These are phyloP conservation scores for Exophiala sp. DNA, from an alignment of 2,329 filamentous ascomycete species.

Conservation along the genomic window DNA sequence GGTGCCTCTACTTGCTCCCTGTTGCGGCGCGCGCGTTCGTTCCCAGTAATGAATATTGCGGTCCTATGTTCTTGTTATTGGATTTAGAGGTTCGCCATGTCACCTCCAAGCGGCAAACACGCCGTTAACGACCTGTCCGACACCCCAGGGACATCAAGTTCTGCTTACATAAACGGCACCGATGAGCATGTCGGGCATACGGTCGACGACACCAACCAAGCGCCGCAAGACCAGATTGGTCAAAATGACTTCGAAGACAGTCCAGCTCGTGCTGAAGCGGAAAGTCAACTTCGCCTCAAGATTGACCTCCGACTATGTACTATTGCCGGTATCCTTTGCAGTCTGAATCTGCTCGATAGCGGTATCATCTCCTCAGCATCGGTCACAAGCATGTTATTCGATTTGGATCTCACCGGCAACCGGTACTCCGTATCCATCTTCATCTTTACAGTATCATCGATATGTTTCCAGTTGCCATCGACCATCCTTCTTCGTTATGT, in stretches of 20 bases:
- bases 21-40: too few species aligned
- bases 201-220: not conserved
- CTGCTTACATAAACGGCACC: not conserved
- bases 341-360: constrained; percentile 65
- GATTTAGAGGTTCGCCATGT: not conserved
- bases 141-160: not conserved
- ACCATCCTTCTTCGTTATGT: constrained; percentile 64
- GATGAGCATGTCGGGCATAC: not conserved
- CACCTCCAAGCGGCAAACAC: not conserved
- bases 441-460: constrained; percentile 67
- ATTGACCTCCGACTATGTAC: constrained; percentile 66
- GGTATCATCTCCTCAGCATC: constrained; percentile 67
- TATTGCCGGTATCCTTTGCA: constrained; percentile 68
- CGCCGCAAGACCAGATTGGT: not conserved
- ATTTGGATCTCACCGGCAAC: constrained; percentile 62
- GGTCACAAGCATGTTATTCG: constrained; percentile 64
- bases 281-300: constrained; percentile 53
- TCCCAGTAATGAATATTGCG: too few species aligned
- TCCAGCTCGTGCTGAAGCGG: constrained; percentile 6
- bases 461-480: constrained; percentile 65
- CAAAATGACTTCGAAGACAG: not conserved
- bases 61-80: too few species aligned
- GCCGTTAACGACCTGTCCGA: not conserved
- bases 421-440: constrained; percentile 68
- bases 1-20: too few species aligned